Evolutionary conservation across 148 eudicot genomes (phyloP).

Genomic region (Spergularia marina): DNA sequence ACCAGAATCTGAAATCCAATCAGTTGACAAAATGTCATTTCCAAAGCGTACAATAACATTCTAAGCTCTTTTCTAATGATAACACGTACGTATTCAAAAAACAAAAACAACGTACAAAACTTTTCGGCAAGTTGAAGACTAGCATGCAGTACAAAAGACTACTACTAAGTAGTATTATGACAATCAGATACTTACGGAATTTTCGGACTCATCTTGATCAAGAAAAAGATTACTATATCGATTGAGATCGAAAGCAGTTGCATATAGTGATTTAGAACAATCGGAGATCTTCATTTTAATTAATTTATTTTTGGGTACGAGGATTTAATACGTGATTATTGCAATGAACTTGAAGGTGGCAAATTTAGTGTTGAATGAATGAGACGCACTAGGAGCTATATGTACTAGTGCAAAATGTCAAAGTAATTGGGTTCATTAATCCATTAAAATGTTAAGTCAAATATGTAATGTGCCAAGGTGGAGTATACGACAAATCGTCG

Average conservation of each 20-base stretch:
- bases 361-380: too few relatives aligned
- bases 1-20: background rate
- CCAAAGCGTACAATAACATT: background rate
- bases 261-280: slow-evolving; percentile 1
- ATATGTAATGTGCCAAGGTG: too few relatives aligned
- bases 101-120: too few relatives aligned
- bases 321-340: too few relatives aligned
- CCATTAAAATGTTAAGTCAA: too few relatives aligned
- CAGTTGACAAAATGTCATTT: background rate
- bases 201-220: background rate
- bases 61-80: background rate
- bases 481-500: too few relatives aligned
- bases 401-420: too few relatives aligned
- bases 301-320: too few relatives aligned
- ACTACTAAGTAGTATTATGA: background rate
- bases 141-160: background rate
- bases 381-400: too few relatives aligned
- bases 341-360: too few relatives aligned
- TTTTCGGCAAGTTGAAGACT: too few relatives aligned
- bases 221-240: slow-evolving; percentile 10
- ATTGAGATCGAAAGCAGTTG: background rate
- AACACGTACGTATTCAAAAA: background rate
- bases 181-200: background rate
- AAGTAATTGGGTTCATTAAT: too few relatives aligned
- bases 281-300: slow-evolving; percentile 4